Base-by-base conservation (phyloP, 495 filamentous ascomycete species). In the Trichoderma reesei region DNA sequence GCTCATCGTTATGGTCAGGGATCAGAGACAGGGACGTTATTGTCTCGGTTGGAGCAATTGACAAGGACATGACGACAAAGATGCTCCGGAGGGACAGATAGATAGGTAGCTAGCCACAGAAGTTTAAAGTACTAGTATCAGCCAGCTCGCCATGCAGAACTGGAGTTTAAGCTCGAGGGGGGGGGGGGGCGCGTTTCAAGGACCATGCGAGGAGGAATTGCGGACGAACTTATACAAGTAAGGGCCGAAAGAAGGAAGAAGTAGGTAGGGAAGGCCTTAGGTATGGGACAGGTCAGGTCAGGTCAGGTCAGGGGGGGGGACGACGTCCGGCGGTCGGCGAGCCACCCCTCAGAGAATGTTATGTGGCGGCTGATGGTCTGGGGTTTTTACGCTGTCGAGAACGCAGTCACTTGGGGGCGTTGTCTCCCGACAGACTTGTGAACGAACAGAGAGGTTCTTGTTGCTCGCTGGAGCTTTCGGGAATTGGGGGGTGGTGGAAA, bases 11-110 rank as follows among this genome's bases (percentile, higher is more conserved):
- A 10, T 13, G 20, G 9, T 56, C 51, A 13, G 51, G 51, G 5
- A 56, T 33, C 51, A 56, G 11, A 36, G 51, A 56, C 31, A 56
- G 26, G 5, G 51, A 56, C 26, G 51, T 41, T 8, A 61, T 61
- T 10, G 59, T 61, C 39, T 61, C 59, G 16, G 59, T 39, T n/a
- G 59, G 39, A 20, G 59, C 39, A 41, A 61, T 61, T 10, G 59
- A 61, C 14, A 61, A 13, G 11, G 59, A 61, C 59, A 61, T 61
- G 59, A 31, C 26, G 26, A 9, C 14, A 48, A 48, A 18, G 4
- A 2, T 18, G n/a, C 41, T 3, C 14, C n/a, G 44, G 9, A 20
- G n/a, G 8, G 1, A 18, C 16, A 18, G 14, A 5, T 13, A 46
- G 42, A 18, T n/a, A 48, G 44, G 18, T n/a, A 48, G 16, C 3